phyloP scores from a whole-genome alignment of 2,329 filamentous ascomycete genomes.

The Cyphellophora attinorum region DNA sequence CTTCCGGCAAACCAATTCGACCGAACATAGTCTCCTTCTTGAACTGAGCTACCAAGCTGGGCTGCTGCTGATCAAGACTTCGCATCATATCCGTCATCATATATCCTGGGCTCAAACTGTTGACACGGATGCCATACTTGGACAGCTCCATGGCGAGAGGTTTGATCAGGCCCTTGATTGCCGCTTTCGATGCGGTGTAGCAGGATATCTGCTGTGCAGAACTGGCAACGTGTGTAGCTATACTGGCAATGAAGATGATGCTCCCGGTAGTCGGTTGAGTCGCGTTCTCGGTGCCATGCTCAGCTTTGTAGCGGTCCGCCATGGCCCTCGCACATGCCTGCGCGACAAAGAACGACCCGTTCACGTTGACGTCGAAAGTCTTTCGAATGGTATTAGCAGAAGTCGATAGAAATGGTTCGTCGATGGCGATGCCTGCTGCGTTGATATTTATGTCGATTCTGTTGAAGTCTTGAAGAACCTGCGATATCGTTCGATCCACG shows the following conservation, averaged over 20 bases:
- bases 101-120: constrained; percentile 22
- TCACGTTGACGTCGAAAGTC: constrained; percentile 20
- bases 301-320: constrained; percentile 10
- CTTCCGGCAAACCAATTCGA: constrained; percentile 15
- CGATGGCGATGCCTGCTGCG: constrained; percentile 20
- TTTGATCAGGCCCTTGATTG: constrained; percentile 66
- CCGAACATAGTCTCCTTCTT: constrained; percentile 18
- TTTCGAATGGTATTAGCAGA: constrained; percentile 24
- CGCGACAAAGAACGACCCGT: constrained; percentile 19
- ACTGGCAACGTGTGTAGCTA: constrained; percentile 24
- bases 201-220: constrained; percentile 23
- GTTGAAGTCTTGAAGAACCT: constrained; percentile 5
- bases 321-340: constrained; percentile 21
- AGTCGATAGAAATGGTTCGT: constrained; percentile 20
- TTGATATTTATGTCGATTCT: constrained; percentile 14
- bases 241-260: constrained; percentile 26
- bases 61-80: constrained; percentile 12
- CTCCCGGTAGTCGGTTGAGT: constrained; percentile 7
- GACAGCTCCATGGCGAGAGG: constrained; percentile 46
- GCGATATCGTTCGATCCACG: constrained; percentile 1
- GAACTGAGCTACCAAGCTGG: constrained; percentile 15
- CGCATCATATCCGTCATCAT: constrained; percentile 22
- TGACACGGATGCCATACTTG: constrained; percentile 22
- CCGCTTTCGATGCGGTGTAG: constrained; percentile 66
- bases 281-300: constrained; percentile 7